Conservation (phyloP, 352 stramenopile genomes). For the Globisporangium perplexum region DNA sequence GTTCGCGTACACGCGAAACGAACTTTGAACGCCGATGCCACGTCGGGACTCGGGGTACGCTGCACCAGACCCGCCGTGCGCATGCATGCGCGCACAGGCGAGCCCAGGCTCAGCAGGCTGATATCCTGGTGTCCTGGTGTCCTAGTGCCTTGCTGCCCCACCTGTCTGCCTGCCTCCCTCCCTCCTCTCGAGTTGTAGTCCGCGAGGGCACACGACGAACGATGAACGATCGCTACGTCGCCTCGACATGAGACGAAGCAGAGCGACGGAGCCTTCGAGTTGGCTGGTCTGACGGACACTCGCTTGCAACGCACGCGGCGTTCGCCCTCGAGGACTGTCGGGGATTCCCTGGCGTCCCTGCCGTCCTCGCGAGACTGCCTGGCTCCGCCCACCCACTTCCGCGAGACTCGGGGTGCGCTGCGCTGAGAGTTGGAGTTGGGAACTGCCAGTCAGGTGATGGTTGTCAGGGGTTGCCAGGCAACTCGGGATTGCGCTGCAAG, state of each 20-base stretch:
- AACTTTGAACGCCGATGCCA: too few relatives aligned
- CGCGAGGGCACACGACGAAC: neutral
- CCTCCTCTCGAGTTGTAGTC: constrained; percentile 1
- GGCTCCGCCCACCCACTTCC: neutral
- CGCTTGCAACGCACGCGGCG: too few relatives aligned
- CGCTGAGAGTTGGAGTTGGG: too few relatives aligned
- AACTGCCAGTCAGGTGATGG: neutral
- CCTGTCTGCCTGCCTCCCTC: too few relatives aligned
- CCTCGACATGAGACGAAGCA: neutral
- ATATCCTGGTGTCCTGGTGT: too few relatives aligned
- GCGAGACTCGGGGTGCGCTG: neutral
- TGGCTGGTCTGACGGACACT: too few relatives aligned
- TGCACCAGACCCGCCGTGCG: neutral
- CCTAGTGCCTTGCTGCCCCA: too few relatives aligned
- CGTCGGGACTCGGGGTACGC: too few relatives aligned
- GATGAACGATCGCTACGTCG: too few relatives aligned
- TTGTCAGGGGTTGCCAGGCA: neutral
- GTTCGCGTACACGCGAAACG: too few relatives aligned
- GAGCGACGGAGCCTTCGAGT: neutral
- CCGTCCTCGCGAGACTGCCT: neutral
- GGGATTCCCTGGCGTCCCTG: neutral
- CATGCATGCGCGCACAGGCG: neutral
- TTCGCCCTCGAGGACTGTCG: neutral
- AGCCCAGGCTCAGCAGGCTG: too few relatives aligned
- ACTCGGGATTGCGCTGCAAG: neutral